Conservation (phyloP, 2,329 filamentous ascomycete species). For the Ophiocordyceps camponoti-saundersi region DNA sequence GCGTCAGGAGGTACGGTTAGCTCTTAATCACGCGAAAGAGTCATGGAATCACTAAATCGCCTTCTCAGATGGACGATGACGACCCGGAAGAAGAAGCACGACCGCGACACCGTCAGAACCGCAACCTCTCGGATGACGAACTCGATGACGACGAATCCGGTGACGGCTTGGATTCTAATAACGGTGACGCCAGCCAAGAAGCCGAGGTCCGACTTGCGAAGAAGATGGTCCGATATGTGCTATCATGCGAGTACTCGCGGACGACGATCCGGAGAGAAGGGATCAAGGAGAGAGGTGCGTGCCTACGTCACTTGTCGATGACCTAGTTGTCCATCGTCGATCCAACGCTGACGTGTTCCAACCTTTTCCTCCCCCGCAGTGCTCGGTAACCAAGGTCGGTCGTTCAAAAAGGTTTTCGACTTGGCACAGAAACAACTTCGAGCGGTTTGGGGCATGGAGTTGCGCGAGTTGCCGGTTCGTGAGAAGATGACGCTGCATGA, state of each 20-base stretch:
- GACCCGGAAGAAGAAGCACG: conserved; percentile 15
- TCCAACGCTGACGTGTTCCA: conserved; percentile 2
- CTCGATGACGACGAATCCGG: conserved; percentile 17
- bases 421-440: conserved; percentile 57
- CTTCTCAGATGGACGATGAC: conserved; percentile 7
- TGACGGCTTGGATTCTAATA: conserved; percentile 15
- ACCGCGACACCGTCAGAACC: conserved; percentile 14
- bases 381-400: conserved; percentile 49
- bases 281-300: conserved; percentile 43
- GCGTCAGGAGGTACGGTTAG: conserved; percentile 14
- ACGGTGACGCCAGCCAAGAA: conserved; percentile 10
- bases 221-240: conserved; percentile 50
- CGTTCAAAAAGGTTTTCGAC: conserved; percentile 64
- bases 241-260: conserved; percentile 49
- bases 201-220: conserved; percentile 38
- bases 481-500: conserved; percentile 73
- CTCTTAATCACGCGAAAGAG: no score
- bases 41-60: no score
- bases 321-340: background rate
- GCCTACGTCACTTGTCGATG: accelerated
- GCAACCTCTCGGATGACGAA: conserved; percentile 13
- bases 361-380: conserved; percentile 17
- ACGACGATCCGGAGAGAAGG: conserved; percentile 42
- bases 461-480: conserved; percentile 63
- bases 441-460: conserved; percentile 75